Base-by-base conservation (phyloP, 106 monocot species). In the Dactylorhiza incarnata region DNA sequence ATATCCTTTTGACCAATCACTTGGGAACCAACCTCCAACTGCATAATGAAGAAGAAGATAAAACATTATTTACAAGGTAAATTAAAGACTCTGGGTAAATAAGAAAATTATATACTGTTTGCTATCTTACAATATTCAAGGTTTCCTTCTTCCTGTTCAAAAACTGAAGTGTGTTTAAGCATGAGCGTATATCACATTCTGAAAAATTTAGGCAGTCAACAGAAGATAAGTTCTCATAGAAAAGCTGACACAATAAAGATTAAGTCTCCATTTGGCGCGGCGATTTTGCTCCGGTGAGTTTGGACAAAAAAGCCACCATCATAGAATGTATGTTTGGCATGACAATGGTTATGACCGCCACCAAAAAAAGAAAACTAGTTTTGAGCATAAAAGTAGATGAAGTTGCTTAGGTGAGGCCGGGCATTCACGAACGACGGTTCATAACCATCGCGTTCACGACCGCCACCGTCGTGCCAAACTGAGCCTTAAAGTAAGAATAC, bases 161-260 rank as follows among this genome's bases (percentile, higher is more conserved):
- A 83, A 99, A 99, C 52, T 99, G 97, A 73, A 99, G 94, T 19
- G 97, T 99, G 81, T 99, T 99, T 68, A 99, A 83, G 70, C 97
- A 99, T 68, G 97, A 91, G 74, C 97, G 91, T 43, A 99, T 94
- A 71, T 99, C 97, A 81, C 97, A 93, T 81, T 99, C 97, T 94
- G 91, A 74, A 82, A 75, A 79, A 45, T 49, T 69, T 46, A 7
- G 19, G 72, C 22, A 23, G 48, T 72, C 23, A 49, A 72, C 22
- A 72, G 72, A 46, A 49, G 16, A 72, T 12, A 49, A 49, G 45
- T 4, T 69, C 65, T 29, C 29, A 69, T 46, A n/a, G 45, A 69
- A 69, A 16, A 69, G 69, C 44, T 52, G 9, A 52, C 52, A 52
- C 37, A 37, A 37, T 37, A 37, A 37, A 37, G 37, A 37, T 37